Evolutionary conservation across 2,329 filamentous ascomycete genomes (phyloP), one percentile per base, ranked within the genome.

Genomic region (Drechslerella dactyloides): DNA sequence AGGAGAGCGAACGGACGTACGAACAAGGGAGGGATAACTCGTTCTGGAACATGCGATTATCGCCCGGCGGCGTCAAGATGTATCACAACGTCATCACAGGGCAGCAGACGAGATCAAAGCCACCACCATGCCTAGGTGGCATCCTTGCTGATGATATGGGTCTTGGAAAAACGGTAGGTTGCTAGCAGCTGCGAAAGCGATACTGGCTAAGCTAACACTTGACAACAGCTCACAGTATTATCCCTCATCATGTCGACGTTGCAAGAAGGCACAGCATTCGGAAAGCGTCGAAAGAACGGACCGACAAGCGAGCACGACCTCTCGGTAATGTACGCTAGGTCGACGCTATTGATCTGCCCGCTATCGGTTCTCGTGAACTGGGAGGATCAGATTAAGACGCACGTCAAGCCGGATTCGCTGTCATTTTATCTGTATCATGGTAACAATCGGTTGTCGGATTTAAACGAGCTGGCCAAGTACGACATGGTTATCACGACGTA

Each of bases 341-440:
- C 90, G 0, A 97, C 94, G 0, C 82, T 99, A 33, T 84, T 99
- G 17, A 86, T 99, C 15, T 96, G 90, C 64, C 94, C 94, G 0
- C 84, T 97, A 1, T 96, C 91, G 77, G 94, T 93, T 0, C 87
- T 97, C 66, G 89, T 89, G 24, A 99, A 97, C 77, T 99, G 94
- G 94, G 89, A 93, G 76, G 87, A 92, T 75, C 94, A 99, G 79
- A 90, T 97, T 73, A 89, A 89, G 76, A 85, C 90, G 68, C 94
- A 99, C 79, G 82, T 96, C 51, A 83, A 85, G 55, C 83, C 85
- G 0, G 84, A 83, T 0, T 81, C 84, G 6, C 78, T 97, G 17
- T 87, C 82, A 0, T 91, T 87, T 77, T 91, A 94, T 78, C 86
- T 94, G 61, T 97, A 97, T 35, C 69, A 73, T 35, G 69, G 69